These are phyloP conservation scores for Tricholoma sp. DNA, from an alignment of 768 basidiomycete species.

Conservation along the genomic window DNA sequence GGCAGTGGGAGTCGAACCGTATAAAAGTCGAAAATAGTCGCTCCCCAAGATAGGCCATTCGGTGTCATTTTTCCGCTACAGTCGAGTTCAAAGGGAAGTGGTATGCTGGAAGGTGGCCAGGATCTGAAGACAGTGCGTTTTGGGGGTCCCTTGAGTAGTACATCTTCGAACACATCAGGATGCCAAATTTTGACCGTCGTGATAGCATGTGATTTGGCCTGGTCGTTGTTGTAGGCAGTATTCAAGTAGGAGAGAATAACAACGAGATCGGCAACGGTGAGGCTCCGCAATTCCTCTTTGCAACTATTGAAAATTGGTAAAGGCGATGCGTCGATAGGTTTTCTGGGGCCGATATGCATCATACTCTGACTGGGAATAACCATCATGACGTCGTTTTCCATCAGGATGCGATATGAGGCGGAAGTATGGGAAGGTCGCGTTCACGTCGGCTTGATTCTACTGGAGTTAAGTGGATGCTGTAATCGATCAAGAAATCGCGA, in stretches of 20 bases:
- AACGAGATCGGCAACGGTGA: not conserved
- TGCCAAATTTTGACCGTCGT: not conserved
- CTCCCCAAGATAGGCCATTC: conserved; percentile 21
- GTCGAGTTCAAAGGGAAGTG: not conserved
- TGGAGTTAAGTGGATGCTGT: too few species aligned
- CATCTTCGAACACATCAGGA: not conserved
- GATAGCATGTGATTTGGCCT: not conserved
- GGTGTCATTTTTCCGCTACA: not conserved
- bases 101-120: not conserved
- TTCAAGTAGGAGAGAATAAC: not conserved
- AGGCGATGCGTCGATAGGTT: not conserved
- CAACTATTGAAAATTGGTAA: not conserved
- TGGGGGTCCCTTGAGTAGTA: not conserved
- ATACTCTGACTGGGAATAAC: not conserved
- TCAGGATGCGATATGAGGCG: too few species aligned
- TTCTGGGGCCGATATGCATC: not conserved
- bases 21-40: not conserved
- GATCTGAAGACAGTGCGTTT: not conserved
- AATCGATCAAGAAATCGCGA: too few species aligned
- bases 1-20: not conserved
- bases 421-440: too few species aligned
- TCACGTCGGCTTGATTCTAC: too few species aligned
- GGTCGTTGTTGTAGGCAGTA: not conserved
- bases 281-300: not conserved
- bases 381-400: too few species aligned